phyloP scores from a whole-genome alignment of 2,329 filamentous ascomycete species.

The Davidsoniella australis region DNA sequence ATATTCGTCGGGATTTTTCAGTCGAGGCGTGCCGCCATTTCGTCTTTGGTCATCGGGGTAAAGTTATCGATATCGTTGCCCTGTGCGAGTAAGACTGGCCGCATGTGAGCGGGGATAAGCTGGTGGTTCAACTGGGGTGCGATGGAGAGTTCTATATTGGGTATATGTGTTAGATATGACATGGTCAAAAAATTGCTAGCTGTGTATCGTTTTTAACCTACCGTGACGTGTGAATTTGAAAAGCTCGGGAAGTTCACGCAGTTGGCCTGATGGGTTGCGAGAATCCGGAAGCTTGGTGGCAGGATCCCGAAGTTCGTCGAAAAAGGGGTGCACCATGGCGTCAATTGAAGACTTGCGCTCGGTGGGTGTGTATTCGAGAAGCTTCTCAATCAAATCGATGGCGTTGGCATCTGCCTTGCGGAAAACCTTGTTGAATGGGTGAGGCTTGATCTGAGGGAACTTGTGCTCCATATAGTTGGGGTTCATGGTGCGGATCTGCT shows the following conservation, averaged over 20 bases:
- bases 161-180: background rate
- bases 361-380: slow-evolving; percentile 94
- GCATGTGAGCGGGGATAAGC: slow-evolving; percentile 72
- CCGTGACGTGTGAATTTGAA: slow-evolving; percentile 93
- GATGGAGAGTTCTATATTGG: slow-evolving; percentile 77
- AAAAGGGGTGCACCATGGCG: slow-evolving; percentile 97
- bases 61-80: slow-evolving; percentile 91
- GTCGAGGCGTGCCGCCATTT: slow-evolving; percentile 96
- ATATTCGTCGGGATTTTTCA: slow-evolving; percentile 31
- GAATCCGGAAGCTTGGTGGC: slow-evolving; percentile 84
- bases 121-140: slow-evolving; percentile 71
- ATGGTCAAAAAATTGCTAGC: background rate
- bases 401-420: slow-evolving; percentile 85
- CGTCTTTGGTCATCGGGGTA: slow-evolving; percentile 74
- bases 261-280: slow-evolving; percentile 63
- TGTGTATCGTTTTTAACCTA: slow-evolving; percentile 29
- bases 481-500: slow-evolving; percentile 99
- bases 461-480: slow-evolving; percentile 99
- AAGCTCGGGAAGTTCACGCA: slow-evolving; percentile 68
- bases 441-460: slow-evolving; percentile 98
- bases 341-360: slow-evolving; percentile 86
- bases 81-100: slow-evolving; percentile 52
- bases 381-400: slow-evolving; percentile 82
- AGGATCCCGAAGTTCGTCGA: slow-evolving; percentile 90
- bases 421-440: slow-evolving; percentile 98